A percentile compares a stretch with the other conserved stretches of the same genome.
phyloP scores from a whole-genome alignment of 2,329 filamentous ascomycete genomes.

The Claviceps monticola region DNA sequence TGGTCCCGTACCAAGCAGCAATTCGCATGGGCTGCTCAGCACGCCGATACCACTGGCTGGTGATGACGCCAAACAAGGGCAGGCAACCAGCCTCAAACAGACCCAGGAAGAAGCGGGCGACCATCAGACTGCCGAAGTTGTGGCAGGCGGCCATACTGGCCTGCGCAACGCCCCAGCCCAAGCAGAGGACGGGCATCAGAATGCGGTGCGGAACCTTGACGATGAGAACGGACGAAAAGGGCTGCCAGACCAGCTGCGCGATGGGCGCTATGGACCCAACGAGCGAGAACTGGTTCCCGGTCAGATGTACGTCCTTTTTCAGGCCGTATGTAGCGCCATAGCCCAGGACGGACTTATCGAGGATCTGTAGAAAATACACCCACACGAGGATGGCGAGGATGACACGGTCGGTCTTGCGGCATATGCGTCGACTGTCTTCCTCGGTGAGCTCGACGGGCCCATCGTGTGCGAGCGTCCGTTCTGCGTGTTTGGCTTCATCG shows the following conservation, averaged over 20 bases:
- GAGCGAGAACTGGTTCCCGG: constrained; percentile 41
- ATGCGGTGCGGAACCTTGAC: constrained; percentile 46
- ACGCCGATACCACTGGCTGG: constrained; percentile 32
- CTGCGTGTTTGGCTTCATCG: neutral
- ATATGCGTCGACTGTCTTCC: constrained; percentile 28
- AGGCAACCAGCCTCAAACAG: constrained; percentile 39
- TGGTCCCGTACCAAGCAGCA: constrained; percentile 53
- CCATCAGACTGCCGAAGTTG: constrained; percentile 33
- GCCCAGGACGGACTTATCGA: constrained; percentile 45
- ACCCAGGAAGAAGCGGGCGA: constrained; percentile 32
- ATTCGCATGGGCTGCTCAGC: constrained; percentile 48
- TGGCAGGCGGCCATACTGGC: constrained; percentile 31
- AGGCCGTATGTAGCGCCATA: constrained; percentile 44
- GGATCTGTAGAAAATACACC: constrained; percentile 45
- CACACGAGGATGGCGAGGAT: constrained; percentile 42
- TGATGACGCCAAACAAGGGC: constrained; percentile 32
- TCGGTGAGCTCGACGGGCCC: constrained; percentile 8
- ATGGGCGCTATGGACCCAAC: constrained; percentile 44
- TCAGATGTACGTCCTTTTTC: constrained; percentile 32
- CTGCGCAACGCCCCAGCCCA: constrained; percentile 31
- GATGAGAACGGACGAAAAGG: constrained; percentile 44
- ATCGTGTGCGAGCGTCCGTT: constrained; percentile 1
- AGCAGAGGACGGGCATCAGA: constrained; percentile 36
- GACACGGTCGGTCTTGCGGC: constrained; percentile 44
- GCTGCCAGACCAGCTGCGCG: constrained; percentile 47